Percentiles rank a stretch among this genome's conserved stretches.
Evolutionary conservation across 2,329 filamentous ascomycete species (phyloP).

Genomic region (Venturia pyrina): DNA sequence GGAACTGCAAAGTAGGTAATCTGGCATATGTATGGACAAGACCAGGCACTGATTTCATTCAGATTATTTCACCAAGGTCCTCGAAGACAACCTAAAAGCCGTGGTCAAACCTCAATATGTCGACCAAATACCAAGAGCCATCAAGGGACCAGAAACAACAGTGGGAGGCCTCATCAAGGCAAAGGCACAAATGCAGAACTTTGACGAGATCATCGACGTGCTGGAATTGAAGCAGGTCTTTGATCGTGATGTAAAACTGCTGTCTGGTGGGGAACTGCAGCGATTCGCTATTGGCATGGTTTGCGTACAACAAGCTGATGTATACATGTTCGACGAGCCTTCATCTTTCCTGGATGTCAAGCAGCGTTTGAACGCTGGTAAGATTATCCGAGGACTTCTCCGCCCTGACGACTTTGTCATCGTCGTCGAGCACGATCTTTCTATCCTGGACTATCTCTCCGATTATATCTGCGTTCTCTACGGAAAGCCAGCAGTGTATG

Average conservation of each 20-base stretch:
- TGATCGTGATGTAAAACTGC: conserved; percentile 78
- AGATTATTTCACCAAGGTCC: conserved; percentile 98
- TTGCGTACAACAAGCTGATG: conserved; percentile 87
- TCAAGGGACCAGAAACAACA: conserved; percentile 69
- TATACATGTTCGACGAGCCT: conserved; percentile 99
- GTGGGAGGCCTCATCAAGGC: conserved; percentile 71
- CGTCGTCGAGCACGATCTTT: conserved; percentile 98
- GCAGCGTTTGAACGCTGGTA: conserved; percentile 87
- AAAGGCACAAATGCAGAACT: conserved; percentile 66
- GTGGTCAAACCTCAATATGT: conserved; percentile 99
- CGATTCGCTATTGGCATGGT: conserved; percentile 95
- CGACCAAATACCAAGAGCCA: conserved; percentile 90
- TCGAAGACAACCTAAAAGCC: conserved; percentile 94
- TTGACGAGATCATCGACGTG: conserved; percentile 70
- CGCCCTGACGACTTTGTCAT: conserved; percentile 91
- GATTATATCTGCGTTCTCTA: conserved; percentile 98
- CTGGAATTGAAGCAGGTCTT: conserved; percentile 76
- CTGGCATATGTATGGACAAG: not conserved
- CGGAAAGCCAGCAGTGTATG: conserved; percentile 88
- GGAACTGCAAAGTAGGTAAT: conserved; percentile 76
- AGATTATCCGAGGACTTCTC: conserved; percentile 84
- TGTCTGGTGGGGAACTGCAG: conserved; percentile 96
- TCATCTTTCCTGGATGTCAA: conserved; percentile 99
- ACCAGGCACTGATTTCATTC: conserved; percentile 4
- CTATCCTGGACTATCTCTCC: conserved; percentile 94